phyloP scores from a whole-genome alignment of 331 rosid species.

The Quercus lobata region DNA sequence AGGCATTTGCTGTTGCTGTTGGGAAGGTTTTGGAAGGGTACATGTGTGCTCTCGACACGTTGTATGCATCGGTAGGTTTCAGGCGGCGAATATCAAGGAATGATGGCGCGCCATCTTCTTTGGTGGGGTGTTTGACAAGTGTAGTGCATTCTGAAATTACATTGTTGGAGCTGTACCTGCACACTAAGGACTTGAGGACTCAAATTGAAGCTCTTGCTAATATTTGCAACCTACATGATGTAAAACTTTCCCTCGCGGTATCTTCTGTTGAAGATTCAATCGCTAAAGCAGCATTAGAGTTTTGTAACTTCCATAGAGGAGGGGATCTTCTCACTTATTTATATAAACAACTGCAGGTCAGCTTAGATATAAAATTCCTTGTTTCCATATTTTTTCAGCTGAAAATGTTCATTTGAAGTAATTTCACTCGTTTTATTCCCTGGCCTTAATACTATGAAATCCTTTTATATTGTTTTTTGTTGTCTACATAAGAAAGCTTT shows the following conservation, averaged over 20 bases:
- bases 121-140: slow-evolving; percentile 61
- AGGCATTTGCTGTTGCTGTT: slow-evolving; percentile 85
- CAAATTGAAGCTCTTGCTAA: slow-evolving; percentile 72
- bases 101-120: slow-evolving; percentile 17
- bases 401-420: not conserved
- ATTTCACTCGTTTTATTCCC: not conserved
- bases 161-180: slow-evolving; percentile 75
- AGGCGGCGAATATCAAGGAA: slow-evolving; percentile 55
- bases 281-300: slow-evolving; percentile 43
- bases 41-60: slow-evolving; percentile 56
- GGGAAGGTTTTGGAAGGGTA: slow-evolving; percentile 81
- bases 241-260: slow-evolving; percentile 39
- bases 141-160: slow-evolving; percentile 75
- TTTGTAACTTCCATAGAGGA: slow-evolving; percentile 64
- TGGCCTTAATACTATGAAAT: not conserved
- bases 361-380: slow-evolving; percentile 10
- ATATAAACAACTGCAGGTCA: slow-evolving; percentile 75
- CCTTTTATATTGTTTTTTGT: not conserved
- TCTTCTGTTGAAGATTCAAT: slow-evolving; percentile 48
- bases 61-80: slow-evolving; percentile 55
- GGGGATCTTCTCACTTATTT: slow-evolving; percentile 74
- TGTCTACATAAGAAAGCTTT: not conserved
- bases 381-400: not conserved
- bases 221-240: slow-evolving; percentile 54
- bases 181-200: slow-evolving; percentile 61